phyloP scores from a whole-genome alignment of 2,329 filamentous ascomycete genomes.

The Stachybotrys echinatus region DNA sequence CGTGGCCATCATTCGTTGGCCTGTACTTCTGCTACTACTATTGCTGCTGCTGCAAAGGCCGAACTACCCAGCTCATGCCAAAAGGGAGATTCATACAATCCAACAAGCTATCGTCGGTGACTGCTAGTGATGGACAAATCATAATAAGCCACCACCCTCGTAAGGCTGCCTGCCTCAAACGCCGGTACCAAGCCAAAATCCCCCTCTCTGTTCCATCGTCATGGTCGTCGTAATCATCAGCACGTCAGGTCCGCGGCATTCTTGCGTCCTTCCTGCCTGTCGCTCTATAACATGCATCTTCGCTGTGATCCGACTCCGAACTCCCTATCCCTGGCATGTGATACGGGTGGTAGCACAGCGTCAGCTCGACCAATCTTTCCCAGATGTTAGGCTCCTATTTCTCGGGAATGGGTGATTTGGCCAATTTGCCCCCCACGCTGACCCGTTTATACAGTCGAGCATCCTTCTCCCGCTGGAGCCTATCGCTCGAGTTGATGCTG shows the following conservation, averaged over 20 bases:
- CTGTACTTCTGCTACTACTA: not conserved
- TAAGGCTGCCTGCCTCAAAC: conserved; percentile 3
- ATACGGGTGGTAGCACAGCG: conserved; percentile 29
- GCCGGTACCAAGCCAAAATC: conserved; percentile 15
- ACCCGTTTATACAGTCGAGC: conserved; percentile 70
- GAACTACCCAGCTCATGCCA: not conserved
- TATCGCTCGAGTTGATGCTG: conserved; percentile 34
- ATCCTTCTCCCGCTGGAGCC: conserved; percentile 58
- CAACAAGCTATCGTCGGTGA: not conserved
- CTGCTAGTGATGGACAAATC: not conserved
- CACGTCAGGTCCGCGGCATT: not conserved
- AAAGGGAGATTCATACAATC: not conserved
- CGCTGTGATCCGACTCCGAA: conserved; percentile 6
- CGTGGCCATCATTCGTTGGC: not conserved
- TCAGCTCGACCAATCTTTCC: conserved; percentile 31
- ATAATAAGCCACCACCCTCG: not conserved
- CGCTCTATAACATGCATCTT: not conserved
- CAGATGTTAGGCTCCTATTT: conserved; percentile 43
- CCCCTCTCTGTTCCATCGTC: conserved; percentile 13
- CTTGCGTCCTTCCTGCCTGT: not conserved
- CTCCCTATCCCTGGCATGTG: conserved; percentile 20
- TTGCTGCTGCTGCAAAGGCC: not conserved
- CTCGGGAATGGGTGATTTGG: conserved; percentile 59
- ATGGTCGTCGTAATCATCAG: conserved; percentile 11
- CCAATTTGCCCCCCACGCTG: conserved; percentile 70